Evolutionary conservation across 2,329 filamentous ascomycete species (phyloP), one percentile per base, ranked within the genome.

Genomic region (Fusarium oxysporum): DNA sequence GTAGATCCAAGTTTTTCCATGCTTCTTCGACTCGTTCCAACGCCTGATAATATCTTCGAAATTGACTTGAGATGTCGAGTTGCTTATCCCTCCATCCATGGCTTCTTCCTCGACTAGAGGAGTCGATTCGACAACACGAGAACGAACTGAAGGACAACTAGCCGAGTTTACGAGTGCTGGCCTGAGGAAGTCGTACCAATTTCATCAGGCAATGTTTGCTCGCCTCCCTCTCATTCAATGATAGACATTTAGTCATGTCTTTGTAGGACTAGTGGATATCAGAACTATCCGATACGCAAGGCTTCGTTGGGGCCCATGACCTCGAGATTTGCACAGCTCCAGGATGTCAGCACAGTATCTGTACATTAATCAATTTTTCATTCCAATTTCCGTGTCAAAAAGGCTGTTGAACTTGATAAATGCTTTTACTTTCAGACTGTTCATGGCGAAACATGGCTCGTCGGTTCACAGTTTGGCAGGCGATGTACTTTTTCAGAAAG

Each of bases 291-390:
- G 19, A 28, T 28, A 40, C 25, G 23, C 13, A 40, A n/a, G 21
- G 35, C 25, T 9, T 54, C 4, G 19, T 54, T 16, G 13, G 6
- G 21, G 10, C 25, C 19, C 14, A 41, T n/a, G 14, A 21, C 19
- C 10, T 17, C 10, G 7, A 38, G 14, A 41, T n/a, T 40, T 28
- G 33, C 14, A 16, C 5, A 9, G 3, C 13, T 8, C 19, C 10
- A 4, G 13, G 13, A 28, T 25, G 6, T 5, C n/a, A 51, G 17
- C 21, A 5, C 16, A 25, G n/a, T 38, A 21, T 35, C 5, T 21
- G 13, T 53, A 5, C 6, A 38, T 6, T 8, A 17, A 4, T 21
- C 33, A 17, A 6, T 28, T 3, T 21, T 2, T 21, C 0, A 38
- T 21, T 8, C 3, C 8, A 17, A 6, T 4, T 9, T 3, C 10